Conservation (phyloP, 1,284 basidiomycete genomes). For the Ganoderma leucocontextum region DNA sequence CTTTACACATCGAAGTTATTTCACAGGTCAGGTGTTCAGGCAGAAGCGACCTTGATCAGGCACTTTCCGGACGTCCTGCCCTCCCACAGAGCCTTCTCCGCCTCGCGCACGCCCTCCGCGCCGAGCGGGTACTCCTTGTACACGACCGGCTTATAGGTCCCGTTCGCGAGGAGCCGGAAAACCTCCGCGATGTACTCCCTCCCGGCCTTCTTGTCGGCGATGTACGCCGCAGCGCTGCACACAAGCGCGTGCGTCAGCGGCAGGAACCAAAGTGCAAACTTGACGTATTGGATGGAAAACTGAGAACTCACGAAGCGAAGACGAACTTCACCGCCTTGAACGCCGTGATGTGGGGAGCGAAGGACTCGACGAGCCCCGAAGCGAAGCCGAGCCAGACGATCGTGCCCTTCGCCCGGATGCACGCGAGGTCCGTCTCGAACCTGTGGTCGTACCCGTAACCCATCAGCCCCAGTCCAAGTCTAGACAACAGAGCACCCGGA, state of each 20-base stretch:
- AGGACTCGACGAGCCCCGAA: slow-evolving; percentile 81
- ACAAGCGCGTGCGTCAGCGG: neutral
- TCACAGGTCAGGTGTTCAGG: neutral
- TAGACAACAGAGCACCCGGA: slow-evolving; percentile 19
- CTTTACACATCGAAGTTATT: no score
- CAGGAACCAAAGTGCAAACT: neutral
- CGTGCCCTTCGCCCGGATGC: slow-evolving; percentile 84
- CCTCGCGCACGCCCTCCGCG: slow-evolving; percentile 79
- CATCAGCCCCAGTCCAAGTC: neutral
- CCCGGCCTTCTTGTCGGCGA: slow-evolving; percentile 49
- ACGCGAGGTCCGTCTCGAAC: slow-evolving; percentile 84
- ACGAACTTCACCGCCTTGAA: slow-evolving; percentile 87
- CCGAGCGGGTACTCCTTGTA: slow-evolving; percentile 87
- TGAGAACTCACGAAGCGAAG: slow-evolving; percentile 70
- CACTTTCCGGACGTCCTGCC: slow-evolving; percentile 87
- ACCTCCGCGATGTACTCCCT: slow-evolving; percentile 73
- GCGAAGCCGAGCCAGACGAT: slow-evolving; percentile 93
- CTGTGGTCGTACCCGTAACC: slow-evolving; percentile 45
- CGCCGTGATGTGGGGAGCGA: slow-evolving; percentile 77
- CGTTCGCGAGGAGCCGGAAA: slow-evolving; percentile 68
- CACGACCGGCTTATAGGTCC: slow-evolving; percentile 74
- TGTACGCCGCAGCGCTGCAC: neutral
- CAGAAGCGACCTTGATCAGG: slow-evolving; percentile 62
- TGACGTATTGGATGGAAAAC: slow-evolving; percentile 35
- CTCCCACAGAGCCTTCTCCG: slow-evolving; percentile 83